Evolutionary conservation across 257 asterid genomes (phyloP), one percentile per base, ranked within the genome.

Genomic region (Ballota nigra): DNA sequence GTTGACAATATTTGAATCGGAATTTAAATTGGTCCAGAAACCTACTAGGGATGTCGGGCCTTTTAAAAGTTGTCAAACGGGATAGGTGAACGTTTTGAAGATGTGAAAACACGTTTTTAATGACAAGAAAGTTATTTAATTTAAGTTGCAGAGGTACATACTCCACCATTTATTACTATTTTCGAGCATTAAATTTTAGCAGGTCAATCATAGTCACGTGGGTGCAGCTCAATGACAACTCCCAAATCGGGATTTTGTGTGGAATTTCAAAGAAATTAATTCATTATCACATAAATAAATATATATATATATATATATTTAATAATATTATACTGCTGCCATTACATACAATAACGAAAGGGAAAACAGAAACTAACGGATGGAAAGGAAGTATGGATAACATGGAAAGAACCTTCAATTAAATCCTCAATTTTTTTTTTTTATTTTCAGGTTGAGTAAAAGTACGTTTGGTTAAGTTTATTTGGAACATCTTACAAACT

Each of bases 171-270:
- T n/a, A n/a, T n/a, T 16, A 41, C 8, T 38, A 20, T 51, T 23
- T 47, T 7, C 4, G 20, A 41, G 18, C 58, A 64, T 64, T 65
- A 40, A 65, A 55, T 49, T 34, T 41, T 70, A 45, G 38, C 47
- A 7, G 15, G 40, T 72, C 71, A 38, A 77, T 61, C 56, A 51
- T 16, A 36, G 53, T 51, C 78, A 71, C 62, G 75, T 71, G 77
- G 73, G 18, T 55, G 68, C 68, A 64, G 74, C 40, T 58, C 64
- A 51, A 77, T 15, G 69, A 69, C 74, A 57, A 22, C 70, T 65
- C 67, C 29, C 47, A 43, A 9, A 55, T 55, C 8, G 31, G 31
- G 22, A 47, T 45, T 43, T 13, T 45, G 19, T 55, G 33, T 55
- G 53, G 16, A 16, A 33, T 8, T 20, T 2, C 33, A 36, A 36